A percentile compares a stretch with the other conserved stretches of the same genome.
Conservation (phyloP, 2,329 filamentous ascomycete species). For the Neophaeococcomyces mojaviensis region DNA sequence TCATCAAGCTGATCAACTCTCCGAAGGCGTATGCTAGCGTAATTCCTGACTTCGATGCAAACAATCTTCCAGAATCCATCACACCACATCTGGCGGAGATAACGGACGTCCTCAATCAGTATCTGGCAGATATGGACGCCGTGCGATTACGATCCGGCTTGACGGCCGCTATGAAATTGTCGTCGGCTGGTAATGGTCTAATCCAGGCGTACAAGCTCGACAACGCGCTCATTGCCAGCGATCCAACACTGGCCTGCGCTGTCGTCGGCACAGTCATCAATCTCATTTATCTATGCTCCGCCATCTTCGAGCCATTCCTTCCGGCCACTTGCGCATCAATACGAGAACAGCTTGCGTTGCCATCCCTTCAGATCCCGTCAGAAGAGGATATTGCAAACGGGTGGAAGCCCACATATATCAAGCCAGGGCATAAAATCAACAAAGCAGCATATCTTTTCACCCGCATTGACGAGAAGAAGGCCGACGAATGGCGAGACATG, state of each 20-base stretch:
- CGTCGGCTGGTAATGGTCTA: slow-evolving; percentile 52
- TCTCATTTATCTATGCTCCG: slow-evolving; percentile 72
- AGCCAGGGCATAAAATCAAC: slow-evolving; percentile 72
- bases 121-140: slow-evolving; percentile 51
- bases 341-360: slow-evolving; percentile 62
- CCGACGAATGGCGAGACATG: slow-evolving; percentile 71
- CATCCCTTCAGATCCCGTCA: slow-evolving; percentile 54
- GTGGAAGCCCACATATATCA: slow-evolving; percentile 55
- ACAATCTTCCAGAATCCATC: slow-evolving; percentile 34
- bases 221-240: slow-evolving; percentile 52
- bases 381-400: slow-evolving; percentile 43
- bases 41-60: slow-evolving; percentile 52
- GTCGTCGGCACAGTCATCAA: slow-evolving; percentile 75
- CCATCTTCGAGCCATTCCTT: slow-evolving; percentile 75
- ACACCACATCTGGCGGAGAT: slow-evolving; percentile 37
- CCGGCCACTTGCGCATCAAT: slow-evolving; percentile 70
- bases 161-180: slow-evolving; percentile 48
- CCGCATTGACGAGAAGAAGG: slow-evolving; percentile 74
- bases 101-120: slow-evolving; percentile 48
- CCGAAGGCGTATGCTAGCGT: slow-evolving; percentile 61
- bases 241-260: slow-evolving; percentile 52
- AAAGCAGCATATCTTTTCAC: slow-evolving; percentile 73
- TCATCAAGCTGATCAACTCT: slow-evolving; percentile 66
- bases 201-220: slow-evolving; percentile 56
- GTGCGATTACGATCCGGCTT: slow-evolving; percentile 54